Evolutionary conservation across 2,329 filamentous ascomycete genomes (phyloP), one percentile per base, ranked within the genome.

Genomic region (Aspergillus brasiliensis): DNA sequence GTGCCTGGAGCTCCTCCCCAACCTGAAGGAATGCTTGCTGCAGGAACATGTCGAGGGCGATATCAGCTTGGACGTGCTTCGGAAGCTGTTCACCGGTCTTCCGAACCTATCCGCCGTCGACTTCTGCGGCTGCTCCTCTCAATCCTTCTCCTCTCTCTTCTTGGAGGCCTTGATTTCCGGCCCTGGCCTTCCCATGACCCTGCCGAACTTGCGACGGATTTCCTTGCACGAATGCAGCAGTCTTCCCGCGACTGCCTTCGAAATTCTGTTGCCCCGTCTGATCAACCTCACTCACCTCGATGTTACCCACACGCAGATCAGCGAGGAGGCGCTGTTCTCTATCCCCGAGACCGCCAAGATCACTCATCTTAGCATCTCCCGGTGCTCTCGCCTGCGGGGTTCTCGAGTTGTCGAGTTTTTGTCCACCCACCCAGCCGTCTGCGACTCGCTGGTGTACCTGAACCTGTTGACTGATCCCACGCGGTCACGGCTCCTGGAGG

Each of bases 1-100:
- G 73, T 92, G 89, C 72, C 80, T 95, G 56, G 80, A 89, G 64
- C 79, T 92, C 62, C 88, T 89, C 5, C 89, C 90, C 2, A 87
- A 89, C 68, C 80, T 95, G 31, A 87, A 88, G 69, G 91, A 94
- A 76, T 91, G 92, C 71, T 80, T 94, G 52, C 86, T 87, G 17
- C 91, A 93, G 77, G 91, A 95, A 76, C 90, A 94, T 67, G 81
- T 95, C 55, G 90, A 93, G 71, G 86, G 88, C 52, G 91, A 95
- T 67, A 80, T 94, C 49, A 84, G 87, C 67, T 80, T 81, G n/a
- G 80, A 84, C 15, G 88, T 94, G 17, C 76, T 94, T 46, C 80
- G 82, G 62, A 92, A 91, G 75, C 78, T 95, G 44, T 86, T 94
- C 69, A 86, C 86, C 62, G 85, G 83, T 8, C 80, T 92, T 61